Base-by-base conservation (phyloP, 192 early-diverging fungal genomes). In the Backusella parvicylindrica region DNA sequence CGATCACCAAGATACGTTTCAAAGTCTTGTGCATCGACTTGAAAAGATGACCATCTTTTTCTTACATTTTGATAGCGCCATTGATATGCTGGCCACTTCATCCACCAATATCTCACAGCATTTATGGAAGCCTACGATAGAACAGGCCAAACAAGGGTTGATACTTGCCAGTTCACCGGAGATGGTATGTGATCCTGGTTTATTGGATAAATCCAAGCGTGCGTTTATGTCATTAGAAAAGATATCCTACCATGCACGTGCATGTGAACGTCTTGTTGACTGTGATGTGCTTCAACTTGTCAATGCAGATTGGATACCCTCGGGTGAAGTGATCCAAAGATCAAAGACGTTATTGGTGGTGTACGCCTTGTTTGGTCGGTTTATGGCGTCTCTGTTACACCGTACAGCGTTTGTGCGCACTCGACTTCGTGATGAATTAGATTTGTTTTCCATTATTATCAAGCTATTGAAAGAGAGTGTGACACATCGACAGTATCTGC, bases 111-210 rank as follows among this genome's bases (percentile, higher is more conserved):
- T 74, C 36, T 32, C 50, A n/a, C n/a, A 33, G 15, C n/a, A 43
- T 30, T 28, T 74, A 1, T 74, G 72, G 72, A 9, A n/a, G 9
- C 72, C 72, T 1, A 74, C 72, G 13, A 40, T 74, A 9, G 63
- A 65, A 8, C 60, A 65, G 31, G 72, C 63, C 0, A 74, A 66
- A 43, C 8, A 64, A 28, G 60, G 37, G 0, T 60, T 74, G 11
- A 11, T n/a, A 1, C 2, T 38, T 18, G 53, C 33, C 2, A 43
- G 18, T 5, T n/a, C 15, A 3, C 21, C 6, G 16, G 9, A 9
- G 35, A 70, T 18, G 15, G n/a, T n/a, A n/a, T n/a, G n/a, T n/a
- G n/a, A n/a, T n/a, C n/a, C 8, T 0, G 6, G 3, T 41, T n/a
- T 70, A 0, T 6, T 40, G 13, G 3, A 30, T 6, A 74, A 74